Conservation (phyloP, 441 rosid species). For the Brassica balearica region DNA sequence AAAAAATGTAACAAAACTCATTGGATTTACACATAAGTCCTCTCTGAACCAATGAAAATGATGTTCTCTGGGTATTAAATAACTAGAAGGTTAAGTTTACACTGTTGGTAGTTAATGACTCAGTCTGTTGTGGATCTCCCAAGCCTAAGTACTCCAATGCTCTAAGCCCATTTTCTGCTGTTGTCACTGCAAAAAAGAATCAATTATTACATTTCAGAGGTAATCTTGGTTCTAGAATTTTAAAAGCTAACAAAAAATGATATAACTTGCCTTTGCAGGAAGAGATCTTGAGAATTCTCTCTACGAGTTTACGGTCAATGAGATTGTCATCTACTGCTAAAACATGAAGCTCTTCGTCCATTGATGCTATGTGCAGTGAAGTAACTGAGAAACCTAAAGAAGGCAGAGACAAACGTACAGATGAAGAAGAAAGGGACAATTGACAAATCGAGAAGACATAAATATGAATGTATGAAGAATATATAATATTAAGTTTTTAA, state of each 20-base stretch:
- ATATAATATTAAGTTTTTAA: constrained; percentile 16
- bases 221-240: constrained; percentile 16
- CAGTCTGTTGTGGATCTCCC: constrained; percentile 49
- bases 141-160: constrained; percentile 79
- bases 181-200: constrained; percentile 60
- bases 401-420: constrained; percentile 22
- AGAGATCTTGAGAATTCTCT: constrained; percentile 74
- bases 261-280: constrained; percentile 71
- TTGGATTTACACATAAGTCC: background rate
- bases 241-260: background rate
- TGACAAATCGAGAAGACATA: constrained; percentile 14
- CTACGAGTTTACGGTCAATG: constrained; percentile 74
- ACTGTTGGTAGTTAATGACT: constrained; percentile 21
- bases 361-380: constrained; percentile 14
- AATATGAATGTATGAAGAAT: constrained; percentile 4
- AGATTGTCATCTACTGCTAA: constrained; percentile 93
- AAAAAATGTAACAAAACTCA: constrained; percentile 9
- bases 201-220: background rate
- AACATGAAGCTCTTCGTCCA: constrained; percentile 64
- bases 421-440: constrained; percentile 23
- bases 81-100: constrained; percentile 25
- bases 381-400: background rate
- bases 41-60: no score
- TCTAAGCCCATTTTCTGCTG: constrained; percentile 78
- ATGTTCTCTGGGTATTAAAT: background rate